Evolutionary conservation across 1,284 basidiomycete species (phyloP).

Genomic region (Irpex sp.): DNA sequence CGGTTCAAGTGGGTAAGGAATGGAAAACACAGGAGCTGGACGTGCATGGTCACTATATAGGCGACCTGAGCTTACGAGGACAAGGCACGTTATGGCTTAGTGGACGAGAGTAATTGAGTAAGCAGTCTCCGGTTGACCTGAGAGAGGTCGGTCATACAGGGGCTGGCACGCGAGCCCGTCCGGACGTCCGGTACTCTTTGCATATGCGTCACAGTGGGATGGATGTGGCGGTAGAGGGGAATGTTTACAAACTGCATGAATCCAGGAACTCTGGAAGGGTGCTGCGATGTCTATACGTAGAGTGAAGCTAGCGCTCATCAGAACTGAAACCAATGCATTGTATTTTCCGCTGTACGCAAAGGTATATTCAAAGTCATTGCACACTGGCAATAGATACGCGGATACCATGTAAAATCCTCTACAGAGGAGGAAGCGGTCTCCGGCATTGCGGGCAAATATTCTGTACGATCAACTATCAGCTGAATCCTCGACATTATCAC

Average conservation of each 20-base stretch:
- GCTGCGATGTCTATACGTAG: too few species aligned
- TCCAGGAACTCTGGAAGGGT: too few species aligned
- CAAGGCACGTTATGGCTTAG: not conserved
- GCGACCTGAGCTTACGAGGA: not conserved
- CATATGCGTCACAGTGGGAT: not conserved
- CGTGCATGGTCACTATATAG: not conserved
- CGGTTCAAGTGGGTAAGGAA: not conserved
- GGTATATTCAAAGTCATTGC: not conserved
- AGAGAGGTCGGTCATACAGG: not conserved
- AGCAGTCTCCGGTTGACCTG: not conserved
- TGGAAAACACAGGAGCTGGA: not conserved
- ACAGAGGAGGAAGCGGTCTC: constrained; percentile 74
- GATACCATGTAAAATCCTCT: constrained; percentile 13
- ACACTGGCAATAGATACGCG: not conserved
- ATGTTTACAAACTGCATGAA: too few species aligned
- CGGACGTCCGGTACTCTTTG: not conserved
- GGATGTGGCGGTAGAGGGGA: not conserved
- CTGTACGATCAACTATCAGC: constrained; percentile 31
- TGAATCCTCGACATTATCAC: not conserved
- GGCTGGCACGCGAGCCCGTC: not conserved
- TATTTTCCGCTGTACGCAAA: not conserved
- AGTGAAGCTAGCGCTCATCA: too few species aligned
- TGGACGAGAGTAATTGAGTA: not conserved
- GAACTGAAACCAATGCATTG: too few species aligned
- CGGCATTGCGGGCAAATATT: constrained; percentile 90